These are phyloP conservation scores for Fusarium sp. DNA, from an alignment of 2,329 filamentous ascomycete species.

Conservation along the genomic window DNA sequence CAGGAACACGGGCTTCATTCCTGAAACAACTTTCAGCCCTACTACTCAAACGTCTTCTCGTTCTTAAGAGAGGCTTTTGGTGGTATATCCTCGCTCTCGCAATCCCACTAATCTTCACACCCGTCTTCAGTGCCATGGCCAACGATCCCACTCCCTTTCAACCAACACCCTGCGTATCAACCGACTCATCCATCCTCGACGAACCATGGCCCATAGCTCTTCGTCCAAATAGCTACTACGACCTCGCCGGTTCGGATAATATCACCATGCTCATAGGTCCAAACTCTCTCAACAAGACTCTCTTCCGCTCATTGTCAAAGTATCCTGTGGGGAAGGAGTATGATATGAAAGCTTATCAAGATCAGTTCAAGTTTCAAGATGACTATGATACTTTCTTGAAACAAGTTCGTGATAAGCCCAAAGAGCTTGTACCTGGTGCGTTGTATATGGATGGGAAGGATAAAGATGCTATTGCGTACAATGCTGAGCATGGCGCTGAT, in stretches of 20 bases:
- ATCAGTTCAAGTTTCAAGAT: neutral
- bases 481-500: neutral
- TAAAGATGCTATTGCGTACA: neutral
- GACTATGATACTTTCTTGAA: neutral
- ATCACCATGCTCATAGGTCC: neutral
- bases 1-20: neutral
- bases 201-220: neutral
- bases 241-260: neutral
- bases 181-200: neutral
- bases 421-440: neutral
- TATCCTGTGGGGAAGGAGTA: neutral
- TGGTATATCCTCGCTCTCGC: neutral
- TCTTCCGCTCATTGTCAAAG: neutral
- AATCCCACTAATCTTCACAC: neutral
- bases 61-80: neutral
- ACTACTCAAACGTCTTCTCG: neutral
- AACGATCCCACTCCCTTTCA: neutral
- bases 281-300: neutral
- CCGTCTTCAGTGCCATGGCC: neutral
- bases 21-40: neutral
- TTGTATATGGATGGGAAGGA: neutral
- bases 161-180: neutral
- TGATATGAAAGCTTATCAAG: neutral
- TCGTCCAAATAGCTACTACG: neutral
- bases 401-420: neutral